Percentiles rank a stretch among this genome's conserved stretches.
These are phyloP conservation scores for Dothistroma septosporum DNA, from an alignment of 2,329 filamentous ascomycete genomes.

Conservation along the genomic window DNA sequence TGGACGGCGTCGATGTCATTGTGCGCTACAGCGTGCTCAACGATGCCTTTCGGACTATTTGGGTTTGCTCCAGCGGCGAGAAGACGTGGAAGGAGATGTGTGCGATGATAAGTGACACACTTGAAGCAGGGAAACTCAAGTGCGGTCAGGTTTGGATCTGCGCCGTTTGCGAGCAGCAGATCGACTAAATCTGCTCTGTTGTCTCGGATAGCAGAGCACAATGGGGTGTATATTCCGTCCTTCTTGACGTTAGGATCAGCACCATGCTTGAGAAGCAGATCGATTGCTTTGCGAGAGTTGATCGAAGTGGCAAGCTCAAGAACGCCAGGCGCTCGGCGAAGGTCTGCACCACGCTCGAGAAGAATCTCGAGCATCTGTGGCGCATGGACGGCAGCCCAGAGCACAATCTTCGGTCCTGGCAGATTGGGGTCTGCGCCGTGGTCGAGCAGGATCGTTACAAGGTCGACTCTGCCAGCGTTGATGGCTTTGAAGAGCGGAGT, in stretches of 20 bases:
- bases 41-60: constrained; percentile 58
- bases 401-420: constrained; percentile 53
- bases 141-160: constrained; percentile 53
- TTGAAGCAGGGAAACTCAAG: constrained; percentile 65
- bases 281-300: constrained; percentile 59
- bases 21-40: constrained; percentile 60
- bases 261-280: constrained; percentile 58
- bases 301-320: constrained; percentile 60
- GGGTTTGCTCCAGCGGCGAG: constrained; percentile 59
- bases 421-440: constrained; percentile 64
- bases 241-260: constrained; percentile 59
- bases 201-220: constrained; percentile 66
- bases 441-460: constrained; percentile 53
- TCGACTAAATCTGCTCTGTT: constrained; percentile 59
- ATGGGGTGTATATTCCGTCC: constrained; percentile 63
- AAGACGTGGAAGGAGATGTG: constrained; percentile 57
- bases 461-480: constrained; percentile 52
- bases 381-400: constrained; percentile 61
- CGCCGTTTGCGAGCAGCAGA: constrained; percentile 53
- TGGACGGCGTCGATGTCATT: constrained; percentile 59
- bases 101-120: constrained; percentile 62
- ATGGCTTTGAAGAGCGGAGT: constrained; percentile 63
- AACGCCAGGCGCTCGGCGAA: constrained; percentile 61
- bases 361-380: constrained; percentile 56
- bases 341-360: constrained; percentile 50